Conservation (phyloP, 2,329 filamentous ascomycete genomes). For the Aspergillus persii region DNA sequence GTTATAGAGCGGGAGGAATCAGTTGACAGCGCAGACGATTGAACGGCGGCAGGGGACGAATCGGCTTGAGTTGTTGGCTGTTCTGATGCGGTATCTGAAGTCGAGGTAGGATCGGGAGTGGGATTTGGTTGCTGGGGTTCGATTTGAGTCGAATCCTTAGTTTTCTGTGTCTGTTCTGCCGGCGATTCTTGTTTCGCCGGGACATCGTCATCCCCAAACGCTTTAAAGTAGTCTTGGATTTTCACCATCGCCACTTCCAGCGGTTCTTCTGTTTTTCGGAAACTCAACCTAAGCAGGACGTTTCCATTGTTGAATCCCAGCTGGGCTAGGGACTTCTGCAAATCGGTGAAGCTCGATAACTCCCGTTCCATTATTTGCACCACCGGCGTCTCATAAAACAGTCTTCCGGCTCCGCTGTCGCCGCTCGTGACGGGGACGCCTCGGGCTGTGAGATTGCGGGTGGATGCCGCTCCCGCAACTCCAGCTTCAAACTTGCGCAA, state of each 20-base stretch:
- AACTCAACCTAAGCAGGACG: conserved; percentile 73
- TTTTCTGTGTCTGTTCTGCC: conserved; percentile 10
- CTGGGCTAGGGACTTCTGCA: conserved; percentile 86
- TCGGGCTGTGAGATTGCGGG: conserved; percentile 79
- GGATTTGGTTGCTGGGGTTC: conserved; percentile 13
- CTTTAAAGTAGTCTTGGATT: conserved; percentile 72
- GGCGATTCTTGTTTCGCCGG: conserved; percentile 21
- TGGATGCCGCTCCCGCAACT: conserved; percentile 58
- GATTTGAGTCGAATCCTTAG: conserved; percentile 9
- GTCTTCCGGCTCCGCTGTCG: conserved; percentile 63
- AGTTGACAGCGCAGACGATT: conserved; percentile 25
- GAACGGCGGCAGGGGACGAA: conserved; percentile 15
- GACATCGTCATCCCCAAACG: conserved; percentile 32
- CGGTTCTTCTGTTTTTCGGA: conserved; percentile 71
- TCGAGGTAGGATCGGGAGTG: conserved; percentile 6
- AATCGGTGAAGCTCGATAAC: conserved; percentile 70
- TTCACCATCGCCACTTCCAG: conserved; percentile 81
- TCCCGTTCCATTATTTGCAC: conserved; percentile 81
- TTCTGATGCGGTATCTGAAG: conserved; percentile 8
- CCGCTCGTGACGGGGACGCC: conserved; percentile 62
- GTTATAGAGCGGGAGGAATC: conserved; percentile 53
- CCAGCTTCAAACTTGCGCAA: conserved; percentile 85
- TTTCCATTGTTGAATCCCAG: conserved; percentile 84
- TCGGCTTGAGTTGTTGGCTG: conserved; percentile 14
- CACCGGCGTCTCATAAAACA: conserved; percentile 85